Conservation (phyloP, 169 alveolate genomes). For the Eimeria falciformis region DNA sequence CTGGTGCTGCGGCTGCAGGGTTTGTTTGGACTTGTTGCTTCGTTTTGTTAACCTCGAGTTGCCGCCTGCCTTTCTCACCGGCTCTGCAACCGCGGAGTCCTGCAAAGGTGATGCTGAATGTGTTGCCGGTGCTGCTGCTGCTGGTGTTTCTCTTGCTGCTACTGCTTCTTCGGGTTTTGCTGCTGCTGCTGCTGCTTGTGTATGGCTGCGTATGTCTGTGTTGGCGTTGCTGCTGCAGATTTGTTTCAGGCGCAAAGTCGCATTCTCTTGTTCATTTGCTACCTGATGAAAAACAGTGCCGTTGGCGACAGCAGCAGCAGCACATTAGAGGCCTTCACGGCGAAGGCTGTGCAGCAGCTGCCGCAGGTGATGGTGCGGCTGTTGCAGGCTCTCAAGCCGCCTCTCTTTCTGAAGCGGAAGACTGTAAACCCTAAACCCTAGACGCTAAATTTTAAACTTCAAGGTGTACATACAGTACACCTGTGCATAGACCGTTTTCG, state of each 20-base stretch:
- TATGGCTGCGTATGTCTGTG: neutral
- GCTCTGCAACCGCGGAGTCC: slow-evolving; percentile 43
- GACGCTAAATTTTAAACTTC: neutral
- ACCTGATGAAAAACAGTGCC: slow-evolving; percentile 71
- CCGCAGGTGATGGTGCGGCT: slow-evolving; percentile 72
- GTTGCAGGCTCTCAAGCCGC: slow-evolving; percentile 62
- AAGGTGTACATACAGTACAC: neutral
- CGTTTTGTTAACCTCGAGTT: slow-evolving; percentile 35
- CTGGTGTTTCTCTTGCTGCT: slow-evolving; percentile 11
- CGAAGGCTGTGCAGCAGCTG: slow-evolving; percentile 67
- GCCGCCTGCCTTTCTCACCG: slow-evolving; percentile 53
- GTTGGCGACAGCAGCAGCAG: slow-evolving; percentile 50
- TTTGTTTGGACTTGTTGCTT: slow-evolving; percentile 51
- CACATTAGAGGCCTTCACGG: neutral
- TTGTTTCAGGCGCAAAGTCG: slow-evolving; percentile 73
- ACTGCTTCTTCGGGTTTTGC: neutral
- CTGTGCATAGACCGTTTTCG: neutral
- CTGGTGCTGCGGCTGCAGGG: slow-evolving; percentile 62
- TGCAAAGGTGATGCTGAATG: slow-evolving; percentile 42
- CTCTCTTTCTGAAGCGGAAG: slow-evolving; percentile 66
- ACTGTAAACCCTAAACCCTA: slow-evolving; percentile 56
- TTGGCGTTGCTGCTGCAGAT: slow-evolving; percentile 25
- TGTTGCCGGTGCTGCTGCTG: slow-evolving; percentile 21
- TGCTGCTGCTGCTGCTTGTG: slow-evolving; percentile 43
- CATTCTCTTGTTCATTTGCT: slow-evolving; percentile 68